Base-by-base conservation (phyloP, 1,139 yeast genomes). In the Pichia inconspicua region DNA sequence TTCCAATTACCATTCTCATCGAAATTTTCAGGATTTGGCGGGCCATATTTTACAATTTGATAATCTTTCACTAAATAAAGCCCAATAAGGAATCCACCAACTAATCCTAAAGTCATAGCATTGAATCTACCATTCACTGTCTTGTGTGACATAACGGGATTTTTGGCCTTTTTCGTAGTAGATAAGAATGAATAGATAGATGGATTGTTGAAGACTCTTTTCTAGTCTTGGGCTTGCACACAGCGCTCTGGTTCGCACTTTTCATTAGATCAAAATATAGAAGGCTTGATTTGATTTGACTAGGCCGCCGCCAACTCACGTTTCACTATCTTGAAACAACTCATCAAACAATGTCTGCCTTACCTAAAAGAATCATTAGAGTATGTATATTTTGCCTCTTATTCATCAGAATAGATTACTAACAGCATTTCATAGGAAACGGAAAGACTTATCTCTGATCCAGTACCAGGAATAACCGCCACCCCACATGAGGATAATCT, bases 401-500 rank as follows among this genome's bases (percentile, higher is more conserved):
- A 15, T 6, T 6, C 6, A 34, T 11, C 10, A 4, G 2, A 34
- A 34, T 11, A 8, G 37, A 34, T 32, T 39, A 41, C 45, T 25
- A 45, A 34, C 35, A 8, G 17, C 22, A 43, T 11, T 37, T 7
- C 27, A 31, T 45, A 78, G 82, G 98, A 94, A 69, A 90, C 97
- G 9, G 96, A 92, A 65, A 74, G 97, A 56, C 72, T 92, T 43
- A 84, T 84, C 37, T 81, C 90, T 38, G 98, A 94, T 60, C 98
- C 98, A 0, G 97, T 92, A 2, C 95, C 97, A 1, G 98, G 98
- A 2, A 94, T 92, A 61, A 76, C 83, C 1, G 98, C 98, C 2
- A 77, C 72, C 42, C 98, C 98, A 6, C 94, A 86, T 55, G 97
- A 90, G 52, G 96, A 89, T 54, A 92, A 92, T 66, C 73, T 92